Conservation (phyloP, 2,329 filamentous ascomycete species). For the Penicillium crustosum region DNA sequence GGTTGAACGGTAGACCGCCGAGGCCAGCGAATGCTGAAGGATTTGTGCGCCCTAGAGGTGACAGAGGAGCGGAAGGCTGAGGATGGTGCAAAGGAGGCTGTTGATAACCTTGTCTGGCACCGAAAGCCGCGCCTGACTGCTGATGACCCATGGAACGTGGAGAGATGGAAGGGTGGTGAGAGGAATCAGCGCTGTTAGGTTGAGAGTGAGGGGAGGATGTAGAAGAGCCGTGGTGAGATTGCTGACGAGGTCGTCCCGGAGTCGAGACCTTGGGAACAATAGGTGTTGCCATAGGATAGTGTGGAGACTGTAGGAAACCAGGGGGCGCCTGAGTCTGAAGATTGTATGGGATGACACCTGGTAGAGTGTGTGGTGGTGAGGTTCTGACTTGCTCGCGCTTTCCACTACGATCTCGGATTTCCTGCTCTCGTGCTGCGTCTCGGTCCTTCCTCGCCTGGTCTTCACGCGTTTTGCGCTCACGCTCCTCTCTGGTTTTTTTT, state of each 20-base stretch:
- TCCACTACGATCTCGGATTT: slow-evolving; percentile 43
- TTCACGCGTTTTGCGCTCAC: slow-evolving; percentile 55
- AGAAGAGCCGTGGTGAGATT: slow-evolving; percentile 75
- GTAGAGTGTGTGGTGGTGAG: slow-evolving; percentile 59
- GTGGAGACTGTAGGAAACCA: slow-evolving; percentile 68
- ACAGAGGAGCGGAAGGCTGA: slow-evolving; percentile 62
- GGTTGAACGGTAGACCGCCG: slow-evolving; percentile 55
- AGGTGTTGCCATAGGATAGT: slow-evolving; percentile 75
- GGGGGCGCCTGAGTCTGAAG: slow-evolving; percentile 54
- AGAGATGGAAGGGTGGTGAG: slow-evolving; percentile 60
- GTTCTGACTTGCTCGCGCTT: slow-evolving; percentile 48
- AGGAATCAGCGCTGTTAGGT: slow-evolving; percentile 53
- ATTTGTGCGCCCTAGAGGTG: slow-evolving; percentile 63
- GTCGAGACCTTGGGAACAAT: slow-evolving; percentile 79
- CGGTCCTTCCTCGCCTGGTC: slow-evolving; percentile 58
- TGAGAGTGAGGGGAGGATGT: slow-evolving; percentile 63
- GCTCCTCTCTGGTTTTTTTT: slow-evolving; percentile 62
- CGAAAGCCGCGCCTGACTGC: slow-evolving; percentile 63
- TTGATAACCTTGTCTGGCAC: slow-evolving; percentile 59
- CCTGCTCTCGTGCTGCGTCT: slow-evolving; percentile 51
- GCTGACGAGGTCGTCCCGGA: slow-evolving; percentile 71
- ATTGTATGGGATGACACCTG: slow-evolving; percentile 55
- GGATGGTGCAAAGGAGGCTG: slow-evolving; percentile 57
- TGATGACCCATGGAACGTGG: slow-evolving; percentile 62
- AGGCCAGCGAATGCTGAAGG: slow-evolving; percentile 51